Evolutionary conservation across 192 early-diverging fungal species (phyloP), one percentile per base, ranked within the genome.

Genomic region (Umbelopsis vinacea): DNA sequence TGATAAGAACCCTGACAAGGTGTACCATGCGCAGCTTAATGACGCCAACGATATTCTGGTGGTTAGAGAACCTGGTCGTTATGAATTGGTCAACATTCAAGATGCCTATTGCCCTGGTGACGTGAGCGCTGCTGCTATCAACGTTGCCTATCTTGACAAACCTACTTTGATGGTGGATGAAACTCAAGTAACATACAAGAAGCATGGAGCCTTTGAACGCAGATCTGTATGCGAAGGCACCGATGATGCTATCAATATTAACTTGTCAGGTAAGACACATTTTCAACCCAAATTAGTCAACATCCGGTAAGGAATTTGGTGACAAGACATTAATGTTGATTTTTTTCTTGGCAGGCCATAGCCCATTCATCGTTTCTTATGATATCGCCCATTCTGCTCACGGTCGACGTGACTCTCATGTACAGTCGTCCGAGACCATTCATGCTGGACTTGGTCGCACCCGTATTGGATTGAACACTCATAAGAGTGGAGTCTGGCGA

Each of bases 51-150:
- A 70, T 7, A 24, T 50, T 23, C 22, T 84, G 45, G n/a, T 47
- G 0, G 83, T 82, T 2, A 40, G 37, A 5, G 55, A 76, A 43
- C 70, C 66, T n/a, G 83, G 83, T 67, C 60, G 52, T 4, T 84
- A 84, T 37, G 78, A 82, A 66, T 71, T 84, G 37, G 17, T 82
- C 9, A 68, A 60, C 21, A 77, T 84, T 7, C 66, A 78, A 57
- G 83, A 84, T 72, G 45, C 80, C 2, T 74, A 75, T 52, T 84
- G 83, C 23, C 43, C 53, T 37, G 83, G 83, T n/a, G 74, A 74
- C 48, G 76, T 82, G 7, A 74, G 76, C 19, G 55, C 60, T 12
- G 66, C 76, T 8, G 24, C 76, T 15, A 74, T 71, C 23, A 43
- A 69, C 35, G 76, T 75, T 0, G 52, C 22, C 11, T 80, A 75